Evolutionary conservation across 2,329 filamentous ascomycete genomes (phyloP).

Genomic region (Microcera coccophila): DNA sequence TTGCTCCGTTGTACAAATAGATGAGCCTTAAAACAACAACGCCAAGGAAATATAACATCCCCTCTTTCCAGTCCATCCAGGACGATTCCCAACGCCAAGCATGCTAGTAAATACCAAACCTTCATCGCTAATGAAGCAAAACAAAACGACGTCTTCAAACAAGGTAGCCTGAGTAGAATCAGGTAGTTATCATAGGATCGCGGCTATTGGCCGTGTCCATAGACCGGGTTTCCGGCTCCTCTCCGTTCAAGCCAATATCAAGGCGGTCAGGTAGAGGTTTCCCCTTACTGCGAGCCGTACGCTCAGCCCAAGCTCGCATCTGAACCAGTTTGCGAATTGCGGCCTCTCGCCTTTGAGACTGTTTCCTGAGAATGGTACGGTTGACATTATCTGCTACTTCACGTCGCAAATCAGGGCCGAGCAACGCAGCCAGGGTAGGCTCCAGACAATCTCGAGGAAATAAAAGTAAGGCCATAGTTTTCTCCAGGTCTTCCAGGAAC

Average conservation of each 20-base stretch:
- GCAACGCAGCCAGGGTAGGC: conserved; percentile 68
- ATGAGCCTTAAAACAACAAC: no score
- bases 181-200: conserved; percentile 52
- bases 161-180: conserved; percentile 17
- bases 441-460: conserved; percentile 79
- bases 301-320: conserved; percentile 81
- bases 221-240: conserved; percentile 31
- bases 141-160: conserved; percentile 10
- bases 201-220: conserved; percentile 39
- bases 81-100: conserved; percentile 20
- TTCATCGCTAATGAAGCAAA: conserved; percentile 15
- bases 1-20: no score
- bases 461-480: conserved; percentile 87
- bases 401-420: conserved; percentile 75
- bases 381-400: conserved; percentile 88
- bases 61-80: conserved; percentile 11
- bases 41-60: conserved; percentile 13
- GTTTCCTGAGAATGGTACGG: conserved; percentile 73
- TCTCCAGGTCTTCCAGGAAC: conserved; percentile 83
- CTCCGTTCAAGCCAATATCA: conserved; percentile 36
- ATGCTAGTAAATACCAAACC: conserved; percentile 7
- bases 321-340: conserved; percentile 78
- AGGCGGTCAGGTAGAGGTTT: conserved; percentile 32
- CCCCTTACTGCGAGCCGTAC: conserved; percentile 44
- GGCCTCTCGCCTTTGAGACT: conserved; percentile 71